Percentiles rank a stretch among this genome's conserved stretches.
Evolutionary conservation across 306 rosid genomes (phyloP).

Genomic region (Quercus engelmannii): DNA sequence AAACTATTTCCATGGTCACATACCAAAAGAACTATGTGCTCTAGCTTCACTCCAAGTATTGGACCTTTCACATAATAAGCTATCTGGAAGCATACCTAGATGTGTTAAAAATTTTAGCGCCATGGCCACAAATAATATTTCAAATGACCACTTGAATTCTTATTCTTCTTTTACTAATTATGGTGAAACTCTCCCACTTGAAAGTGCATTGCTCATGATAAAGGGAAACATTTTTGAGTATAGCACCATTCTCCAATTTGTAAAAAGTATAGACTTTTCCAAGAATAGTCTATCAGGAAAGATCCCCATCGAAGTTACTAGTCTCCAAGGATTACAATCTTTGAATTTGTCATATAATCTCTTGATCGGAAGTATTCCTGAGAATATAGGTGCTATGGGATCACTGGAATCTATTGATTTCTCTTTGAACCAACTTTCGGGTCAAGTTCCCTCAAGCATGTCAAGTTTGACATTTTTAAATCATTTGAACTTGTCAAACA

Average conservation of each 20-base stretch:
- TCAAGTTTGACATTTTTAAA: neutral
- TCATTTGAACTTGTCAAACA: neutral
- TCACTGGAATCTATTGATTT: neutral
- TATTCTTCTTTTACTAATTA: rapidly evolving
- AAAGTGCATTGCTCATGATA: neutral
- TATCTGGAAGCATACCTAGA: too few species aligned
- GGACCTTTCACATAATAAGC: too few species aligned
- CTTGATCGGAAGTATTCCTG: neutral
- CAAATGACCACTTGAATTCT: too few species aligned
- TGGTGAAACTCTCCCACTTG: too few species aligned
- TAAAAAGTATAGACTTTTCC: slow-evolving; percentile 5
- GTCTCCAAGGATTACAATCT: neutral
- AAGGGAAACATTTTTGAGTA: neutral
- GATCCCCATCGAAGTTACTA: neutral
- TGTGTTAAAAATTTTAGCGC: too few species aligned
- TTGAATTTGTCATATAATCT: neutral
- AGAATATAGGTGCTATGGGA: neutral
- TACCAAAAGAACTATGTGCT: too few species aligned
- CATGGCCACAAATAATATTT: too few species aligned
- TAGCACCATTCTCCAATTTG: neutral
- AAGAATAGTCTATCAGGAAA: neutral
- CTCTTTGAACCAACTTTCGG: slow-evolving; percentile 9
- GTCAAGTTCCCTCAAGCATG: slow-evolving; percentile 8
- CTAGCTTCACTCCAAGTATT: too few species aligned
- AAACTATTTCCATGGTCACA: too few species aligned